Evolutionary conservation across 2,329 filamentous ascomycete genomes (phyloP).

Genomic region (Corniculantispora saksenae): DNA sequence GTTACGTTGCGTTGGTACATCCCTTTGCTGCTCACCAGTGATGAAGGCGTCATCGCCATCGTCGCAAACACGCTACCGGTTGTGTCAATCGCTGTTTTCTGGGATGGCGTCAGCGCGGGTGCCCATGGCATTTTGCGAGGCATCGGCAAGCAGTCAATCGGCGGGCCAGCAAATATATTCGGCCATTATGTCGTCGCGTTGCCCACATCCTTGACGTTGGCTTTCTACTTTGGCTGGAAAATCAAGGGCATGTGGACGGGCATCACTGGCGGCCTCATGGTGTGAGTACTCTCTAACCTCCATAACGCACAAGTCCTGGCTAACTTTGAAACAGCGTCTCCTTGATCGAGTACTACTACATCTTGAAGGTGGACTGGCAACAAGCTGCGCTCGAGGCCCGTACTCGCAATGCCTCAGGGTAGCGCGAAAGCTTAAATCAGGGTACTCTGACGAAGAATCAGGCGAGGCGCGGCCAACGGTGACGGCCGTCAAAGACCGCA

Average conservation of each 20-base stretch:
- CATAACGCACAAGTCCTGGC: background rate
- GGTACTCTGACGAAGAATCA: no score
- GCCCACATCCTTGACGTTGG: conserved; percentile 76
- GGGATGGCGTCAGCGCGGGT: conserved; percentile 77
- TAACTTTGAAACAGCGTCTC: conserved; percentile 42
- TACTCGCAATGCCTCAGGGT: conserved; percentile 49
- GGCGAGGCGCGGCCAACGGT: no score
- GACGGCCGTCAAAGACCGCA: no score
- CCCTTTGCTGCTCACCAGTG: conserved; percentile 73
- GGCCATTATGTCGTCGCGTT: conserved; percentile 86
- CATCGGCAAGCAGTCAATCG: conserved; percentile 84
- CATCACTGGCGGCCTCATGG: conserved; percentile 68
- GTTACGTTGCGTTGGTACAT: conserved; percentile 69
- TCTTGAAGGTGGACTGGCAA: conserved; percentile 54
- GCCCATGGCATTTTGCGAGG: conserved; percentile 86
- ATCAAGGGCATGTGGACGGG: conserved; percentile 81
- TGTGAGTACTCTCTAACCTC: background rate
- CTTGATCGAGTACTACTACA: conserved; percentile 54
- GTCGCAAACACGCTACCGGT: conserved; percentile 75
- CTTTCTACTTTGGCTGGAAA: conserved; percentile 76
- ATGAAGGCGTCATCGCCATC: conserved; percentile 67
- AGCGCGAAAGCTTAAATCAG: no score
- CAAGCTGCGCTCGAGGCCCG: conserved; percentile 54
- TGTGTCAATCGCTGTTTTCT: conserved; percentile 84
- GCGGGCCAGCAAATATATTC: conserved; percentile 83